Percentiles rank a stretch among this genome's conserved stretches.
Conservation (phyloP, 2,329 filamentous ascomycete genomes). For the Coniochaeta sp. region DNA sequence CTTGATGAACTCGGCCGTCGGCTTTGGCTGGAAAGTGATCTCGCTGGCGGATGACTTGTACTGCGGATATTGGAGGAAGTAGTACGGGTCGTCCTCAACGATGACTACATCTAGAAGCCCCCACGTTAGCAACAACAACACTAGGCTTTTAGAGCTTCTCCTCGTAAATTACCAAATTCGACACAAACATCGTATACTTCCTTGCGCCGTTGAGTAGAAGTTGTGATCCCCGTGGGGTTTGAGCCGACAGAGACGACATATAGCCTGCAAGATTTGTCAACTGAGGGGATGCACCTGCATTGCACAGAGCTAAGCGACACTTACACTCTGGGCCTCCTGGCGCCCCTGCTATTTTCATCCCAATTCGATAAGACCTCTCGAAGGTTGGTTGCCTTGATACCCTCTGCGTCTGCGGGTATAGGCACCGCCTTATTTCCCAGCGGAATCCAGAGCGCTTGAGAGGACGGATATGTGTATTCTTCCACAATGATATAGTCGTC, state of each 20-base stretch:
- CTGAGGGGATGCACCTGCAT: too few relatives aligned
- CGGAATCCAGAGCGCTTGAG: conserved; percentile 22
- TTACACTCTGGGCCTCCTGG: conserved; percentile 11
- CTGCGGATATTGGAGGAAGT: conserved; percentile 84
- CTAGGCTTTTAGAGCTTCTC: not conserved
- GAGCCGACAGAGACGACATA: conserved; percentile 45
- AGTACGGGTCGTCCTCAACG: conserved; percentile 91
- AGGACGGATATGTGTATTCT: conserved; percentile 22
- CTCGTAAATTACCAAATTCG: conserved; percentile 47
- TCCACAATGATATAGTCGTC: conserved; percentile 21
- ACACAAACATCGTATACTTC: conserved; percentile 78
- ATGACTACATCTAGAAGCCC: conserved; percentile 62
- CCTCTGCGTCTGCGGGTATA: conserved; percentile 16
- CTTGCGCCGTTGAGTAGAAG: conserved; percentile 65
- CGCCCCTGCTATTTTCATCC: not conserved
- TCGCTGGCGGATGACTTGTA: conserved; percentile 38
- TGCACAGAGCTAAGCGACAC: not conserved
- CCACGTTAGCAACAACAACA: not conserved
- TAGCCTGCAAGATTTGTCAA: not conserved
- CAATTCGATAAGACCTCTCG: not conserved
- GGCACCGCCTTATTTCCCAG: conserved; percentile 17
- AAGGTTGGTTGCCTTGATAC: not conserved
- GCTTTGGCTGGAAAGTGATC: conserved; percentile 37
- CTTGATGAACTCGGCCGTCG: conserved; percentile 32
- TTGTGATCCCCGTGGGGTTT: conserved; percentile 74